Percentiles rank a stretch among this genome's conserved stretches.
These are phyloP conservation scores for Angomonas deanei DNA, from an alignment of 208 protist species.

Conservation along the genomic window DNA sequence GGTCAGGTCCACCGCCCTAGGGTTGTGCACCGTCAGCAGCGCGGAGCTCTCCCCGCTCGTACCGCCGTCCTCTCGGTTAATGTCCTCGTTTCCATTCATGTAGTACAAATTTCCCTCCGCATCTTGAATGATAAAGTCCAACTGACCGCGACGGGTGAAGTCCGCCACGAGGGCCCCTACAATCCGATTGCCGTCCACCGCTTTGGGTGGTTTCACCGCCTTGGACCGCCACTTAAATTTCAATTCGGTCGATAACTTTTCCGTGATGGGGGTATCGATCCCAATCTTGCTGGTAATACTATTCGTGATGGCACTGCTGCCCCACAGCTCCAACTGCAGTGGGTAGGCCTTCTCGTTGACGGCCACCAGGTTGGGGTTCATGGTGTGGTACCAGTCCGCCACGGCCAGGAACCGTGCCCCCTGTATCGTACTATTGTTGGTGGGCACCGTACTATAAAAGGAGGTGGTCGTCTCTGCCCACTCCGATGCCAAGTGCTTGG, in stretches of 20 bases:
- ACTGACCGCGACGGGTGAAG: conserved; percentile 21
- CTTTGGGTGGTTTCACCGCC: background rate
- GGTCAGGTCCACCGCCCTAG: background rate
- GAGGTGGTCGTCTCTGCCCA: background rate
- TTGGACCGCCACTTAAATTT: background rate
- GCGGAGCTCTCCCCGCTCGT: background rate
- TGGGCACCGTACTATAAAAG: background rate
- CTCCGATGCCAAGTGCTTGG: background rate
- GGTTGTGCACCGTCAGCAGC: background rate
- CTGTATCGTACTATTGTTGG: background rate
- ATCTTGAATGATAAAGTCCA: conserved; percentile 40
- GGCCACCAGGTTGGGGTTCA: conserved; percentile 1
- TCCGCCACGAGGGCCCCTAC: conserved; percentile 49
- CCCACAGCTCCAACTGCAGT: background rate
- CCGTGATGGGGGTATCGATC: background rate
- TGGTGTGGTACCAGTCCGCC: background rate
- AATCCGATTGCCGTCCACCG: conserved; percentile 6
- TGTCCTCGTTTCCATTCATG: conserved; percentile 10
- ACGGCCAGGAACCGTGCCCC: background rate
- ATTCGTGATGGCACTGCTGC: background rate
- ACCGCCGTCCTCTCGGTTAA: background rate
- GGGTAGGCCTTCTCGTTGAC: background rate
- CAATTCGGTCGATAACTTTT: background rate
- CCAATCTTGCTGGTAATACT: background rate
- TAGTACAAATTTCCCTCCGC: conserved; percentile 34